Conservation (phyloP, 1,139 yeast species). For the Sugiyamaella paludigena region DNA sequence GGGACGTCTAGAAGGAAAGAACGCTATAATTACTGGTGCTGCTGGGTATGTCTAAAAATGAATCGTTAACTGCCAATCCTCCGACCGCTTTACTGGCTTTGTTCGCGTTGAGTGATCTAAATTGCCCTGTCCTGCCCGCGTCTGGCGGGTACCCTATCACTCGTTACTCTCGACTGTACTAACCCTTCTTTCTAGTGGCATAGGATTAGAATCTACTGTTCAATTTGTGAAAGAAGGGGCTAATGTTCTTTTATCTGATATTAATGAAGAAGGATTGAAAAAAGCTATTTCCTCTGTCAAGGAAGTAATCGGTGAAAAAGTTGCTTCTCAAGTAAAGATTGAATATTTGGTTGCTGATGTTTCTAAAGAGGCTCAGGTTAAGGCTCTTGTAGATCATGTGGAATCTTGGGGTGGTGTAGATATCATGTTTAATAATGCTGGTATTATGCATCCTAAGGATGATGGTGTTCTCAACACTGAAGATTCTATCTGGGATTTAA, state of each 20-base stretch:
- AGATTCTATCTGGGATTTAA: constrained; percentile 48
- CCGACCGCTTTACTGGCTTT: too few relatives aligned
- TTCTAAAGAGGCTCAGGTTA: constrained; percentile 38
- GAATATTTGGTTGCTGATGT: constrained; percentile 36
- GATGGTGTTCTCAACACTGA: constrained; percentile 44
- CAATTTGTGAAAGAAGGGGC: constrained; percentile 42
- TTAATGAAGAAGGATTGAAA: constrained; percentile 37
- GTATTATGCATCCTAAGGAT: constrained; percentile 72
- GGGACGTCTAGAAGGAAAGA: constrained; percentile 53
- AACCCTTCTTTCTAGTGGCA: constrained; percentile 28
- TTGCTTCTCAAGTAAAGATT: constrained; percentile 25
- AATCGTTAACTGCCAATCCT: too few relatives aligned
- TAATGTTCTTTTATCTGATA: constrained; percentile 63
- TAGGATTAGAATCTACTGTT: constrained; percentile 41
- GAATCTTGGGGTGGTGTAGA: constrained; percentile 56
- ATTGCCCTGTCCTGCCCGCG: too few relatives aligned
- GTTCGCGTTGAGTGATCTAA: too few relatives aligned
- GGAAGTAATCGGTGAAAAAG: constrained; percentile 24
- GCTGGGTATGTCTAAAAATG: constrained; percentile 47
- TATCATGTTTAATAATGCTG: constrained; percentile 69
- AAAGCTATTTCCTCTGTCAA: constrained; percentile 35
- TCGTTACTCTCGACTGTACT: too few relatives aligned
- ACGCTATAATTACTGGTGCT: constrained; percentile 61
- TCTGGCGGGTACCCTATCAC: too few relatives aligned
- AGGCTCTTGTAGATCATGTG: constrained; percentile 36